Evolutionary conservation across 805 yeast genomes (phyloP).

Genomic region (Wickerhamiella kazuoi): DNA sequence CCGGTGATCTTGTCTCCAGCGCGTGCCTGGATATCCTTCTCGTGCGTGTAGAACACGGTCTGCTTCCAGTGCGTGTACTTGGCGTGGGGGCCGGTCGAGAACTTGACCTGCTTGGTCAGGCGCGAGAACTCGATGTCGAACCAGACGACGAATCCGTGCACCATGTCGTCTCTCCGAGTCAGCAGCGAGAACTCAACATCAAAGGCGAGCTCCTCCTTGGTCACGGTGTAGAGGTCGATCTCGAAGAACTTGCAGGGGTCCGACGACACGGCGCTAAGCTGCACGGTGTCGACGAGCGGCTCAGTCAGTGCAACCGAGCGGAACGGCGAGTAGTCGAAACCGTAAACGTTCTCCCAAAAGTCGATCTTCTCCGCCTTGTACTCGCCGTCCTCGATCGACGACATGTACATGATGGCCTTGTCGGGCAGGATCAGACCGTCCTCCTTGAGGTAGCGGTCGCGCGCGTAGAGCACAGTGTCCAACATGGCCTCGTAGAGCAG

Average conservation of each 20-base stretch:
- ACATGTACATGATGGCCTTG: slow-evolving; percentile 73
- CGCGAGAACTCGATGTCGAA: slow-evolving; percentile 72
- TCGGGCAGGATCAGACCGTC: slow-evolving; percentile 94
- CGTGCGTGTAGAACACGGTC: slow-evolving; percentile 77
- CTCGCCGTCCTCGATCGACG: slow-evolving; percentile 83
- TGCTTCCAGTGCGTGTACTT: slow-evolving; percentile 98
- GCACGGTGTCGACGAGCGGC: slow-evolving; percentile 93
- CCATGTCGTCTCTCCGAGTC: slow-evolving; percentile 60
- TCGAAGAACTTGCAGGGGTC: slow-evolving; percentile 52
- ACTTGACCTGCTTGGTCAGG: slow-evolving; percentile 34
- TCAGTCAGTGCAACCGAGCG: slow-evolving; percentile 72
- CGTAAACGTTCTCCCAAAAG: slow-evolving; percentile 94
- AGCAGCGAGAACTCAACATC: slow-evolving; percentile 47
- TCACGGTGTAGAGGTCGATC: slow-evolving; percentile 80
- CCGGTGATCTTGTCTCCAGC: slow-evolving; percentile 65
- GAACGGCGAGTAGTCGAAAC: slow-evolving; percentile 89
- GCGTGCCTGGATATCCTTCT: slow-evolving; percentile 50
- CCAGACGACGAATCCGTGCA: slow-evolving; percentile 88
- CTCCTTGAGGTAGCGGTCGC: slow-evolving; percentile 62
- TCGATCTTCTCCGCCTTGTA: slow-evolving; percentile 82
- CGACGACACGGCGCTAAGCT: slow-evolving; percentile 58
- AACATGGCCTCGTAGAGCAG: slow-evolving; percentile 92
- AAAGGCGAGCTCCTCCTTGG: slow-evolving; percentile 65
- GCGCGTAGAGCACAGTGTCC: slow-evolving; percentile 85
- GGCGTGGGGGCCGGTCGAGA: slow-evolving; percentile 89